Evolutionary conservation across 768 basidiomycete species (phyloP), one percentile per base, ranked within the genome.

Genomic region (Ephemerocybe angulata): DNA sequence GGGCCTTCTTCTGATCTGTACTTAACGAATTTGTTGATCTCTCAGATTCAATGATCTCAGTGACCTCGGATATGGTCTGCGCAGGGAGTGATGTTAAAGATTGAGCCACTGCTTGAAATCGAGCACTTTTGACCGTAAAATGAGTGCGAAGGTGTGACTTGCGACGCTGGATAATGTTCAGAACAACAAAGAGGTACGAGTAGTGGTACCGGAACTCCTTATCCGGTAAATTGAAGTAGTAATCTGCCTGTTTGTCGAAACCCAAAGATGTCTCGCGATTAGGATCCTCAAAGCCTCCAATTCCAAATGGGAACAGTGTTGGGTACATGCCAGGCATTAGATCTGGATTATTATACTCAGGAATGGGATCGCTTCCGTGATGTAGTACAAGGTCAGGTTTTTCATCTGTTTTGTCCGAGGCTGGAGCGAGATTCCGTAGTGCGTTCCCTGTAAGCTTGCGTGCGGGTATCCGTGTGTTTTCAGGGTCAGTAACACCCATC

Each of bases 401-500:
- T 1, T 47, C 24, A 27, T 5, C n/a, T n/a, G n/a, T 7, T n/a
- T 28, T 15, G 1, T 10, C 33, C 8, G 33, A 35, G 25, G 10
- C 35, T 35, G 33, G 17, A 8, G 58, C 27, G 0, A 71, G 22
- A 49, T 68, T 70, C 1, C 56, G 17, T 7, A 72, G 31, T 2
- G 68, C 67, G 17, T 63, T 31, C 15, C 65, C 65, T 3, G 44
- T 62, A 52, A 69, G 65, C 3, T 52, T 57, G 1, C 58, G 25
- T 3, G 65, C 70, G 37, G 56, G 41, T 0, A 71, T 8, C 13
- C 49, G 60, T n/a, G 46, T 58, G 52, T 57, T 25, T 30, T 70
- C 66, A 17, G 67, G 64, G 56, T 73, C 70, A 12, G 58, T 58
- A 0, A 71, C 63, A 25, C 72, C 70, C 58, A 65, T 65, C 21